Evolutionary conservation across 1,284 basidiomycete genomes (phyloP), one percentile per base, ranked within the genome.

Genomic region (Rhodotorula mucilaginosa): DNA sequence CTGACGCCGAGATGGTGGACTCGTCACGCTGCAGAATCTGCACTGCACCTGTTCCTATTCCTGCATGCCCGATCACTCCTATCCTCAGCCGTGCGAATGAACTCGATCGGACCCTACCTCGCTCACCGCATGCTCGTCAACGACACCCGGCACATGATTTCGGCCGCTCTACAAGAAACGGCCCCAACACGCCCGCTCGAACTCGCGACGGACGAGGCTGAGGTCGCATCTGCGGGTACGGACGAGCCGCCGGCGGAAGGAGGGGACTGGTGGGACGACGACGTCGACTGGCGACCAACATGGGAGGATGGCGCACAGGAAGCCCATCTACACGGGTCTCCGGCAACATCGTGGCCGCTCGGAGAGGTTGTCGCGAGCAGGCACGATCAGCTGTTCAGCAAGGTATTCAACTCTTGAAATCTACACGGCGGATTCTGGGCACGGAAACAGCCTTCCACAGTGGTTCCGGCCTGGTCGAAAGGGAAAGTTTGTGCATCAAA

Each of bases 341-440:
- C 93, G 7, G 89, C 90, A 34, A 93, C 89, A 75, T 97, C 91
- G 7, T 99, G 95, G 93, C 96, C 96, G 0, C 81, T 99, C 21
- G 95, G 94, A n/a, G 96, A 99, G 82, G 90, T 98, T 58, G 83
- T 98, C 26, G 88, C 90, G 57, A 87, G 88, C 46, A 84, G 96
- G 72, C 96, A 99, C 81, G 96, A 98, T 82, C 83, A 94, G 78
- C 90, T 97, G 80, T 96, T 98, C 82, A 95, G 93, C 51, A 86
- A 95, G 64, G 91, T 99, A 75, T 99, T 99, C 85, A 99, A 99
- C 82, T 56, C 54, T 29, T 56, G 26, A 56, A 26, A 56, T 29
- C 26, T 16, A 21, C n/a, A 18, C 39, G 39, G 39, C 39, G 39
- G 39, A 10, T 44, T 44, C 39, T 44, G 39, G 39, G 39, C 39